phyloP scores from a whole-genome alignment of 306 rosid species.

The Vigna trinervia region DNA sequence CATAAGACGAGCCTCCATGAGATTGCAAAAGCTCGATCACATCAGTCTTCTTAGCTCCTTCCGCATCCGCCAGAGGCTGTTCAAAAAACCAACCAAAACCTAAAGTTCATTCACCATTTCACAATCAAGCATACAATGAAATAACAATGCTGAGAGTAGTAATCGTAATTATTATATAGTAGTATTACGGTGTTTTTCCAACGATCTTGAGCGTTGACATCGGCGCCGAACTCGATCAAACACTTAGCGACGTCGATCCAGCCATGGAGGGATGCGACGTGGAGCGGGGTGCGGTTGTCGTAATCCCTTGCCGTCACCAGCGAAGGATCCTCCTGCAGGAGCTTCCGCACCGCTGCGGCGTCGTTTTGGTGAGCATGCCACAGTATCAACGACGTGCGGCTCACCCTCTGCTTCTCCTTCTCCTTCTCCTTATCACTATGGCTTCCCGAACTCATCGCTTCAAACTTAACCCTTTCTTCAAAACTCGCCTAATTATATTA shows the following conservation, averaged over 20 bases:
- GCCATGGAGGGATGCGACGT: conserved; percentile 93
- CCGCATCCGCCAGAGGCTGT: conserved; percentile 99
- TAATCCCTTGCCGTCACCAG: conserved; percentile 85
- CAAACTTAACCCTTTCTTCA: neutral
- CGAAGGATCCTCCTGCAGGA: conserved; percentile 88
- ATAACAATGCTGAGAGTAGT: no score
- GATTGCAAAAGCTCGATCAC: conserved; percentile 81
- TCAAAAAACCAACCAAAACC: conserved; percentile 24
- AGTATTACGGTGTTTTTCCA: conserved; percentile 87
- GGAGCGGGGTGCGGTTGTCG: conserved; percentile 95
- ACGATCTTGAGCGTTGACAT: conserved; percentile 97
- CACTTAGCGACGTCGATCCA: conserved; percentile 90
- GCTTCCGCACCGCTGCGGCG: conserved; percentile 81
- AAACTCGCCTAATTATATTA: conserved; percentile 9
- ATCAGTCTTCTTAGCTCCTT: conserved; percentile 73
- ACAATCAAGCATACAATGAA: neutral
- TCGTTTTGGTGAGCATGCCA: conserved; percentile 99
- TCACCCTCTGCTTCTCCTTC: conserved; percentile 88
- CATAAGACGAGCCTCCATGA: conserved; percentile 87
- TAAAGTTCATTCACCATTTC: conserved; percentile 8
- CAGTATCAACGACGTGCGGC: conserved; percentile 84
- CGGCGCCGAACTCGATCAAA: conserved; percentile 81
- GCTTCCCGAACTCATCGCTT: conserved; percentile 46
- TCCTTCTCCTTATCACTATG: conserved; percentile 49
- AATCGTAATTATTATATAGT: neutral